These are phyloP conservation scores for Tylopilus vinaceipallidus DNA, from an alignment of 768 basidiomycete species.

Conservation along the genomic window DNA sequence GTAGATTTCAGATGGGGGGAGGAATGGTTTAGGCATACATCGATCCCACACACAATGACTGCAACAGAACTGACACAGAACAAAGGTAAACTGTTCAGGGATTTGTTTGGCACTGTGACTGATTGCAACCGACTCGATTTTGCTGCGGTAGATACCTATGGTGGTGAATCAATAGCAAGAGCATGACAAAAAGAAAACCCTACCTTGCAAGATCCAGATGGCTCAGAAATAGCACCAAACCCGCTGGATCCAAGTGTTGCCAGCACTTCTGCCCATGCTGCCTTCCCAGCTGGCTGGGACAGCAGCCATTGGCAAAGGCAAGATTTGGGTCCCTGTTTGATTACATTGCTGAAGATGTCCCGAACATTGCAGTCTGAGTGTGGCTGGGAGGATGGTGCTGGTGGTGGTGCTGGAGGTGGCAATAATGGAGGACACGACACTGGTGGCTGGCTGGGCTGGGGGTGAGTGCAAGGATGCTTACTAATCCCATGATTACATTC, in stretches of 20 bases:
- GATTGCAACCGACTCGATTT: too few species aligned
- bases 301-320: not conserved
- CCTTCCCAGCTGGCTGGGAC: not conserved
- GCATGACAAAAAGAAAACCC: too few species aligned
- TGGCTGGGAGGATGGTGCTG: not conserved
- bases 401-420: not conserved
- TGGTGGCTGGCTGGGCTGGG: not conserved
- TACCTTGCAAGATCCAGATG: not conserved
- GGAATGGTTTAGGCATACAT: too few species aligned
- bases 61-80: not conserved
- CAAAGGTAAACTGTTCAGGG: too few species aligned
- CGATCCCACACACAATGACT: not conserved
- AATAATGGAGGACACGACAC: not conserved
- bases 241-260: not conserved
- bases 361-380: too few species aligned
- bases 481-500: not conserved
- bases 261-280: not conserved
- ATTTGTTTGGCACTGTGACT: too few species aligned
- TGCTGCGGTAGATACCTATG: too few species aligned
- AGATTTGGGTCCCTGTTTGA: not conserved
- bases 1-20: too few species aligned
- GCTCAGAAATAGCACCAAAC: not conserved
- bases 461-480: not conserved
- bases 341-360: not conserved
- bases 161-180: too few species aligned